Evolutionary conservation across 2,329 filamentous ascomycete genomes (phyloP).

Genomic region (Stemphylium lycopersici): DNA sequence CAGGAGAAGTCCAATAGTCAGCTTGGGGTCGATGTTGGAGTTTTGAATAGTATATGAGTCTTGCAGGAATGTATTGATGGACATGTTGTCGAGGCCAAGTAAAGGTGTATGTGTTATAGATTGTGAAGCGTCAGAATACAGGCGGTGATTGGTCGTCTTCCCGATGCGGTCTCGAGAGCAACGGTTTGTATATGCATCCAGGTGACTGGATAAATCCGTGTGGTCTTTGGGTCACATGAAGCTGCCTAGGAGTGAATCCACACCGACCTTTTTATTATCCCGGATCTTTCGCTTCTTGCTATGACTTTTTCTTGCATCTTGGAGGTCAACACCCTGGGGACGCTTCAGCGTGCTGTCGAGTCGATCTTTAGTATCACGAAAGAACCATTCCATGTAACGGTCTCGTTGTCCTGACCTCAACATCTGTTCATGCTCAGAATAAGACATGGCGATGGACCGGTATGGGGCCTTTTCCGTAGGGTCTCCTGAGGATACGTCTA

Average conservation of each 20-base stretch:
- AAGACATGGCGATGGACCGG: slow-evolving; percentile 10
- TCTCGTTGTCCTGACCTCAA: too few relatives aligned
- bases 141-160: too few relatives aligned
- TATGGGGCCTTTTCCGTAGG: neutral
- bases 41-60: too few relatives aligned
- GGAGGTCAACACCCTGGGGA: neutral
- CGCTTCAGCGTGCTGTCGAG: neutral
- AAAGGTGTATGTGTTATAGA: too few relatives aligned
- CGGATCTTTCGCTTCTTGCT: slow-evolving; percentile 33
- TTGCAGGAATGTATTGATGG: too few relatives aligned
- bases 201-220: neutral
- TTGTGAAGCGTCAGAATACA: too few relatives aligned
- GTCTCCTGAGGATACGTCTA: neutral
- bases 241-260: slow-evolving; percentile 28
- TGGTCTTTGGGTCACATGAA: slow-evolving; percentile 16
- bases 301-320: neutral
- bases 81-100: too few relatives aligned
- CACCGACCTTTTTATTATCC: slow-evolving; percentile 24
- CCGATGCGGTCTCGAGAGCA: too few relatives aligned
- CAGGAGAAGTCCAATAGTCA: too few relatives aligned
- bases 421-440: neutral
- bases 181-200: too few relatives aligned
- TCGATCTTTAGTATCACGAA: slow-evolving; percentile 1
- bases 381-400: slow-evolving; percentile 12
- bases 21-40: too few relatives aligned